Evolutionary conservation across 345 rosid genomes (phyloP).

Genomic region (Citrus sp.): DNA sequence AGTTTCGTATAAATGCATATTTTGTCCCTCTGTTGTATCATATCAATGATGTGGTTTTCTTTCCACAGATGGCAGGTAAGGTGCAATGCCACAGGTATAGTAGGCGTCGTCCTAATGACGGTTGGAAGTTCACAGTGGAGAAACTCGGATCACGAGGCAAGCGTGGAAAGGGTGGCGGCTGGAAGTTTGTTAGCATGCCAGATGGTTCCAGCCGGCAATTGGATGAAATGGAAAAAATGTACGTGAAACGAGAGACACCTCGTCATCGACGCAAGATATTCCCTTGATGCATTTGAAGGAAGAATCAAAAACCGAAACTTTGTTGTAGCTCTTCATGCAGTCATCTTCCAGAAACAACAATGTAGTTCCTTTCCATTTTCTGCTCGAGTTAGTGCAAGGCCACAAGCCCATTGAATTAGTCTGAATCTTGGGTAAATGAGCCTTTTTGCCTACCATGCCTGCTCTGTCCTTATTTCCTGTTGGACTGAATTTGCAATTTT

Average conservation of each 20-base stretch:
- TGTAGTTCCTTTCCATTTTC: background rate
- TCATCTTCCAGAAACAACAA: background rate
- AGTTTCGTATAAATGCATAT: background rate
- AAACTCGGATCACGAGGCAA: slow-evolving; percentile 76
- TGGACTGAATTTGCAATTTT: background rate
- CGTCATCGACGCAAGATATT: slow-evolving; percentile 74
- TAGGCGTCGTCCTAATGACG: slow-evolving; percentile 68
- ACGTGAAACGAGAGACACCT: slow-evolving; percentile 79
- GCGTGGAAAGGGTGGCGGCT: slow-evolving; percentile 89
- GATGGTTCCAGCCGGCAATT: slow-evolving; percentile 90
- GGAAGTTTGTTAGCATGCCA: slow-evolving; percentile 90
- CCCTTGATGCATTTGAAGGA: slow-evolving; percentile 39
- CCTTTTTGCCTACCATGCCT: background rate
- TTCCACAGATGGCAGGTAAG: slow-evolving; percentile 61
- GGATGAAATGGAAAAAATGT: slow-evolving; percentile 77
- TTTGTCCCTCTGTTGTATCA: background rate
- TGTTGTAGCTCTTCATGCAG: background rate
- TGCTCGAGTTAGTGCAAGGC: background rate
- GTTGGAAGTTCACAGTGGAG: slow-evolving; percentile 87
- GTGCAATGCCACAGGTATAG: slow-evolving; percentile 90
- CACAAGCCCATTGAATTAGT: background rate
- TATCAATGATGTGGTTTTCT: slow-evolving; percentile 6
- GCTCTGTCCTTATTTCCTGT: background rate
- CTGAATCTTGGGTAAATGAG: background rate
- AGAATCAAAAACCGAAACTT: background rate